Conservation (phyloP, 2,329 filamentous ascomycete species). For the Zopfia rhizophila region DNA sequence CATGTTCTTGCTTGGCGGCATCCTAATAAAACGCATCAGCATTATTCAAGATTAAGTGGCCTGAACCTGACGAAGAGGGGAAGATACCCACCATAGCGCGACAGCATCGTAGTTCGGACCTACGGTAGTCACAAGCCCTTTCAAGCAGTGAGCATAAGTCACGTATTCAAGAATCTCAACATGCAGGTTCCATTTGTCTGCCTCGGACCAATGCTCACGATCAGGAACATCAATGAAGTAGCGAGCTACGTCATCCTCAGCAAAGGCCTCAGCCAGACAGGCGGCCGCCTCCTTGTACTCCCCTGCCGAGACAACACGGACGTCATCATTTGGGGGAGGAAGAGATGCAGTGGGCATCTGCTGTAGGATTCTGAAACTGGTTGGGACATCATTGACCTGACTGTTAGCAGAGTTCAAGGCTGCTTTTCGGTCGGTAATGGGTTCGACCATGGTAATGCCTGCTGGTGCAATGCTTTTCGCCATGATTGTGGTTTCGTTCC, state of each 20-base stretch:
- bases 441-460: slow-evolving; percentile 38
- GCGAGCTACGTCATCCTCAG: slow-evolving; percentile 75
- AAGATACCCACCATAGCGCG: slow-evolving; percentile 75
- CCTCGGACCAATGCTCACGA: slow-evolving; percentile 68
- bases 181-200: slow-evolving; percentile 80
- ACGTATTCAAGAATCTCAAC: slow-evolving; percentile 81
- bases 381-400: slow-evolving; percentile 41
- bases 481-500: slow-evolving; percentile 57
- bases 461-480: slow-evolving; percentile 50
- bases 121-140: slow-evolving; percentile 77
- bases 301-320: slow-evolving; percentile 71
- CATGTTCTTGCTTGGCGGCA: slow-evolving; percentile 78
- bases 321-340: slow-evolving; percentile 55
- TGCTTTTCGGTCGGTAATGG: slow-evolving; percentile 49
- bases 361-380: slow-evolving; percentile 42
- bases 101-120: slow-evolving; percentile 81
- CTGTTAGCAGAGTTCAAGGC: slow-evolving; percentile 49
- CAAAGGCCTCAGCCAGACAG: slow-evolving; percentile 81
- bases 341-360: slow-evolving; percentile 33
- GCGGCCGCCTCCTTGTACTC: slow-evolving; percentile 78
- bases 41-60: slow-evolving; percentile 7
- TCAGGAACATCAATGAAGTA: slow-evolving; percentile 81
- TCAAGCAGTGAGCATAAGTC: slow-evolving; percentile 77
- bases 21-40: slow-evolving; percentile 60
- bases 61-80: background rate